Conservation (phyloP, 176 grass and related monocot species). For the Rhynchospora breviuscula region DNA sequence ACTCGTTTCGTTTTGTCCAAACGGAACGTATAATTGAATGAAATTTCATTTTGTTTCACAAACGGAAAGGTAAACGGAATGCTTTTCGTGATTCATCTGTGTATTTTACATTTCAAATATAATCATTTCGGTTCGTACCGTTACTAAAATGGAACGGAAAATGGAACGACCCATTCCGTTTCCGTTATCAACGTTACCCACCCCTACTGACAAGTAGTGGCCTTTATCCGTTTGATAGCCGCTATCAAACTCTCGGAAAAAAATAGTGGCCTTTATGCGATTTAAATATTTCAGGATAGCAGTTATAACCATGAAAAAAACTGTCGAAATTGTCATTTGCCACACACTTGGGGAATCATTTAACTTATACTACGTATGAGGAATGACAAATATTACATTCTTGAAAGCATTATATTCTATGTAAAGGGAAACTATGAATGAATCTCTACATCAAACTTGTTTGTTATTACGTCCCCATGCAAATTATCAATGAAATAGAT, state of each 20-base stretch:
- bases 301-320: background rate
- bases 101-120: too few species aligned
- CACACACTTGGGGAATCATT: background rate
- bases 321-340: background rate
- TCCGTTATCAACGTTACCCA: too few species aligned
- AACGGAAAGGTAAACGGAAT: too few species aligned
- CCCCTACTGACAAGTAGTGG: background rate
- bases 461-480: conserved; percentile 13
- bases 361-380: background rate
- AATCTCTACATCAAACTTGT: background rate
- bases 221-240: too few species aligned
- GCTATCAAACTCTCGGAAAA: too few species aligned
- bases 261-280: background rate
- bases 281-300: background rate
- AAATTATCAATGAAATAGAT: background rate
- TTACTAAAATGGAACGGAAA: too few species aligned
- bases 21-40: too few species aligned
- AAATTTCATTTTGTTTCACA: too few species aligned
- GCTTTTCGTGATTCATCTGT: too few species aligned
- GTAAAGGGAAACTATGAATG: background rate
- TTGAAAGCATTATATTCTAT: background rate
- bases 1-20: too few species aligned
- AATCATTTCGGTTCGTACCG: too few species aligned
- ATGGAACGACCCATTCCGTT: too few species aligned
- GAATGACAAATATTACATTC: background rate